Evolutionary conservation across 305 asterid species (phyloP), one percentile per base, ranked within the genome.

Genomic region (Coffea humblotiana): DNA sequence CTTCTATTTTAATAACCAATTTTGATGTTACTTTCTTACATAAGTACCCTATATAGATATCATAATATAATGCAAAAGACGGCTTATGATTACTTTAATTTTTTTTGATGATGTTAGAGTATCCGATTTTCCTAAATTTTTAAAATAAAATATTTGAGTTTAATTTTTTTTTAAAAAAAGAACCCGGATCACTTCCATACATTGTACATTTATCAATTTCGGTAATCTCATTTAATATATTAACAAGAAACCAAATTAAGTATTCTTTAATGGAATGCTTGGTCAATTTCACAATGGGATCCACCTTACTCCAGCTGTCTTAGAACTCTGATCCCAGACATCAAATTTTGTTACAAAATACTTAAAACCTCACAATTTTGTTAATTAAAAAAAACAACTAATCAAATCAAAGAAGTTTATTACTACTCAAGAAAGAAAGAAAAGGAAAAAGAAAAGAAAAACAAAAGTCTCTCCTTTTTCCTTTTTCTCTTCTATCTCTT

Each of bases 401-500:
- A 63, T 35, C 40, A 40, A 43, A 63, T 35, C 40, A 40, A 37
- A 23, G 25, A 76, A 29, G 23, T 51, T 32, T 52, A 32, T 72
- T 27, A 4, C 61, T 27, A 4, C 61, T 27, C 43, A 68, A 64
- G 72, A 18, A 48, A 68, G 63, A 47, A 14, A 27, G 75, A 37
- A n/a, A 37, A 72, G 40, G 10, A 19, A 71, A 76, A 21, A 13
- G 8, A 23, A 21, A 25, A 8, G 9, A 54, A 82, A 73, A 73
- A 40, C 1, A 69, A 73, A 76, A 71, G 77, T 79, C 79, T 71
- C 72, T 71, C 78, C 71, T 51, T 35, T 2, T 72, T 71, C 37
- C 63, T 63, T 48, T 25, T 47, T 84, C 79, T 80, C 85, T 82
- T 78, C 85, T 82, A 37, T 37, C 43, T 37, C 43, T 37, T 69